A percentile compares a stretch with the other conserved stretches of the same genome.
These are phyloP conservation scores for Melaleuca quinquenervia DNA, from an alignment of 345 rosid genomes.

Conservation along the genomic window DNA sequence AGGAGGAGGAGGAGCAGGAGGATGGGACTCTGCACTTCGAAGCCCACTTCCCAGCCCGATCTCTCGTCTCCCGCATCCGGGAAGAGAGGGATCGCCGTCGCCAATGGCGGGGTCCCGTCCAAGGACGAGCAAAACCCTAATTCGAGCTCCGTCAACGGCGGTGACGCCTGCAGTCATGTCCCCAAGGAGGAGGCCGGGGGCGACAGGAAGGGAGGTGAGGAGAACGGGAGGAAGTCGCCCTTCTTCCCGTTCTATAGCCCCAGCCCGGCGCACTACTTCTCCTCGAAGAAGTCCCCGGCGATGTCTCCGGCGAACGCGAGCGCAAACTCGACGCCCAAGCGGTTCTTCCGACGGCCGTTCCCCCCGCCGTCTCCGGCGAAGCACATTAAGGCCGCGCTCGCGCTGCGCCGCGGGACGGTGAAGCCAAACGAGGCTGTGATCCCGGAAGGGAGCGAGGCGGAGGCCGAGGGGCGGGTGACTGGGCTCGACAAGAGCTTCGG, in stretches of 20 bases:
- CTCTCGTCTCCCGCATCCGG: conserved; percentile 15
- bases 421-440: conserved; percentile 53
- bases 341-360: conserved; percentile 68
- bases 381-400: conserved; percentile 73
- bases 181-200: conserved; percentile 2
- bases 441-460: conserved; percentile 57
- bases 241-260: conserved; percentile 82
- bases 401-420: conserved; percentile 52
- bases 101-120: neutral
- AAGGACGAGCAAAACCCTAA: conserved; percentile 9
- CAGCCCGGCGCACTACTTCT: conserved; percentile 78
- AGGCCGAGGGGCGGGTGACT: conserved; percentile 25
- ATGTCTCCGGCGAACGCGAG: conserved; percentile 61
- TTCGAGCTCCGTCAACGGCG: conserved; percentile 9
- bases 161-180: conserved; percentile 1
- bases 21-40: conserved; percentile 77
- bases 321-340: conserved; percentile 57
- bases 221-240: conserved; percentile 52
- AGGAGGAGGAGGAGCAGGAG: neutral
- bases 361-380: conserved; percentile 98
- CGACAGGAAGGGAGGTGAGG: conserved; percentile 6
- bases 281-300: conserved; percentile 70
- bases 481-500: conserved; percentile 84
- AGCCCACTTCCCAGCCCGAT: conserved; percentile 35
- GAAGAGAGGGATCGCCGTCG: neutral